Evolutionary conservation across 2,329 filamentous ascomycete species (phyloP).

Genomic region (Trichoderma semiorbis): DNA sequence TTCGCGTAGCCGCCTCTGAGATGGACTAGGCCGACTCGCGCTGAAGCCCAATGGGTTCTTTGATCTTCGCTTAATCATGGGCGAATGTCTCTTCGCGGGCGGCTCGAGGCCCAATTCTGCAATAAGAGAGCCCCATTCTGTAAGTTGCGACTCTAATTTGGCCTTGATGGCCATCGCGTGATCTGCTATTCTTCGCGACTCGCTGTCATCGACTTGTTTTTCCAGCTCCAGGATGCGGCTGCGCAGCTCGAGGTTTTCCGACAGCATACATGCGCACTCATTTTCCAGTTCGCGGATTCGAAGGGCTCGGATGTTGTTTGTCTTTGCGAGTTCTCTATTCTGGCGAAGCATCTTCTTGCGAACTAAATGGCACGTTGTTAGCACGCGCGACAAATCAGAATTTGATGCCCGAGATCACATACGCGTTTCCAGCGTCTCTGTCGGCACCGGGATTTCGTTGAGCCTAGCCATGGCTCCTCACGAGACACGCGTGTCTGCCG

Average conservation of each 20-base stretch:
- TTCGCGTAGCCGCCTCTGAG: slow-evolving; percentile 55
- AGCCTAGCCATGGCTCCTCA: slow-evolving; percentile 68
- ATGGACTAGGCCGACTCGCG: slow-evolving; percentile 43
- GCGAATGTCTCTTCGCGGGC: slow-evolving; percentile 47
- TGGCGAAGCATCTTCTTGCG: slow-evolving; percentile 77
- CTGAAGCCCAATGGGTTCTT: slow-evolving; percentile 42
- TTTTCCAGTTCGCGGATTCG: slow-evolving; percentile 74
- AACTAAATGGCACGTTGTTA: slow-evolving; percentile 46
- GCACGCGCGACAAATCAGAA: slow-evolving; percentile 8
- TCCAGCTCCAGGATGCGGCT: slow-evolving; percentile 68
- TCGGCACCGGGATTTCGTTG: slow-evolving; percentile 68
- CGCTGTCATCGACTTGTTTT: slow-evolving; percentile 61
- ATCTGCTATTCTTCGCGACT: slow-evolving; percentile 57
- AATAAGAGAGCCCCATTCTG: slow-evolving; percentile 66
- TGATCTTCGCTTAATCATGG: slow-evolving; percentile 39
- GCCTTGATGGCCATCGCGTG: slow-evolving; percentile 67
- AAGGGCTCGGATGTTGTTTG: slow-evolving; percentile 73
- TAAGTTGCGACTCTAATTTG: slow-evolving; percentile 68
- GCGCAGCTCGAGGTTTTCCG: slow-evolving; percentile 74
- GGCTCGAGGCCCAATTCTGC: slow-evolving; percentile 62
- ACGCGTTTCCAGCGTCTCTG: slow-evolving; percentile 70
- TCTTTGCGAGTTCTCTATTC: slow-evolving; percentile 77
- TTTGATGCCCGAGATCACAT: slow-evolving; percentile 36
- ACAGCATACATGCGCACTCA: slow-evolving; percentile 69
- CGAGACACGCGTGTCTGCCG: slow-evolving; percentile 30